Evolutionary conservation across 306 rosid genomes (phyloP).

Genomic region (Vicia faba): DNA sequence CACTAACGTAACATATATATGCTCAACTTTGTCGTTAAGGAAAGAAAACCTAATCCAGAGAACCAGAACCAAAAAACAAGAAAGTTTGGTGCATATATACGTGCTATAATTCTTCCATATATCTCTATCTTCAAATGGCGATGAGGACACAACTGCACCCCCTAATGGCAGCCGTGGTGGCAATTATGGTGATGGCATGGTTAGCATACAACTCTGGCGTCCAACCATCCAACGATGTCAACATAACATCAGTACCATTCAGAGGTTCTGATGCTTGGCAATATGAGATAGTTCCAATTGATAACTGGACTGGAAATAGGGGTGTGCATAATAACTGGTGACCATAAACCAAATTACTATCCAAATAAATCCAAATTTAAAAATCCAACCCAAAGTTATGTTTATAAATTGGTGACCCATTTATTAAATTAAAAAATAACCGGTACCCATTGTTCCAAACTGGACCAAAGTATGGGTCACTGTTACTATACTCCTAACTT

Average conservation of each 20-base stretch:
- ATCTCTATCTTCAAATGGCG: neutral
- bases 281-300: constrained; percentile 42
- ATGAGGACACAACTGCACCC: constrained; percentile 23
- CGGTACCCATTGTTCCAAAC: too few relatives aligned
- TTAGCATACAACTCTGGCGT: neutral
- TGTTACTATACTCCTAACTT: too few relatives aligned
- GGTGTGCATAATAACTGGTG: too few relatives aligned
- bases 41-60: neutral
- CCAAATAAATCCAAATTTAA: too few relatives aligned
- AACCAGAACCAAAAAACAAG: neutral
- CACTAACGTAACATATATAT: too few relatives aligned
- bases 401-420: too few relatives aligned
- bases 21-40: too few relatives aligned
- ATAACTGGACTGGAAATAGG: too few relatives aligned
- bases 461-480: too few relatives aligned
- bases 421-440: too few relatives aligned
- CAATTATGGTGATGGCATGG: neutral
- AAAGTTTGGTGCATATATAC: neutral
- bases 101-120: neutral
- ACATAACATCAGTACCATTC: neutral
- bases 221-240: neutral
- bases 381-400: too few relatives aligned
- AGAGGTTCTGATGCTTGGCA: neutral
- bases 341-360: too few relatives aligned
- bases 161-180: neutral